Evolutionary conservation across 2,329 filamentous ascomycete species (phyloP).

Genomic region (Orbilia ellipsospora): DNA sequence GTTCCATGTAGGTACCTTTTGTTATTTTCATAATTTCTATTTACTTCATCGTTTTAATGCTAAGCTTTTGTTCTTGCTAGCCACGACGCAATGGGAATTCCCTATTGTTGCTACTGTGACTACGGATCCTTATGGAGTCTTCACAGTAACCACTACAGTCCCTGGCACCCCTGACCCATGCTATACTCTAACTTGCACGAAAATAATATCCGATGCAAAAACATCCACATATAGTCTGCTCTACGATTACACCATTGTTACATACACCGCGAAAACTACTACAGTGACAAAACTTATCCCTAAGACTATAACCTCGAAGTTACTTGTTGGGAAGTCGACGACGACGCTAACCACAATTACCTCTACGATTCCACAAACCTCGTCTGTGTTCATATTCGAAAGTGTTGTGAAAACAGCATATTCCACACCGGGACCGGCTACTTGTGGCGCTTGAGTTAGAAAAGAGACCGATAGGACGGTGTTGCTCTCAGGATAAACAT

Average conservation of each 20-base stretch:
- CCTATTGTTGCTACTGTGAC: not conserved
- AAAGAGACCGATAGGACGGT: no score
- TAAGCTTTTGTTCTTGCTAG: no score
- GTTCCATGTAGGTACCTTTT: no score
- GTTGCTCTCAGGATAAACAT: no score
- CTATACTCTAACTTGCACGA: not conserved
- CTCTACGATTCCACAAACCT: not conserved
- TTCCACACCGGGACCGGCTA: not conserved
- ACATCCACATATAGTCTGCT: not conserved
- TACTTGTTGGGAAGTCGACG: no score
- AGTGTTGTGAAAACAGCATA: not conserved
- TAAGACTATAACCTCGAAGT: no score
- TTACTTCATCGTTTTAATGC: no score
- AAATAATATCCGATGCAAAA: not conserved
- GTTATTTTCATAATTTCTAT: no score
- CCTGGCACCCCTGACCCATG: slow-evolving; percentile 1
- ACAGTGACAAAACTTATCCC: no score
- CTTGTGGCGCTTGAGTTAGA: not conserved
- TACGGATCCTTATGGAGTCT: not conserved
- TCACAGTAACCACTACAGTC: not conserved
- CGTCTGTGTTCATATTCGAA: not conserved
- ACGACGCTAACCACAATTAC: no score
- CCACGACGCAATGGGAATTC: no score
- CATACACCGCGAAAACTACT: no score
- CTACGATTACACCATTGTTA: not conserved